phyloP scores from a whole-genome alignment of 148 eudicot genomes.

The Rhododendron simsii region DNA sequence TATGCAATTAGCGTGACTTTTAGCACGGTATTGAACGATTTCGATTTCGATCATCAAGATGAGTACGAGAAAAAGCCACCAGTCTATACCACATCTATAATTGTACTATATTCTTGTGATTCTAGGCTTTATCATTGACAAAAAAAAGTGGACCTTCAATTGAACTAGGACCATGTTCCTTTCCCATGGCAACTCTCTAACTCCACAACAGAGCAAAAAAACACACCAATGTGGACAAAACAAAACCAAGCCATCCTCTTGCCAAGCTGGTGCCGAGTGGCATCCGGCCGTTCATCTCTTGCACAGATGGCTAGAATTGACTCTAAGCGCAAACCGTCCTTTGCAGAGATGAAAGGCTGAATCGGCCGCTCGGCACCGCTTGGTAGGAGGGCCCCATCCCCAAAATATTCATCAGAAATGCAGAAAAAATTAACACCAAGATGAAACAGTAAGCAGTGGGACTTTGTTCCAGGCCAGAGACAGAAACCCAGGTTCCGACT shows the following conservation, averaged over 20 bases:
- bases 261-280: no score
- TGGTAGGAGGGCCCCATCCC: no score
- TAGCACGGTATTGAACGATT: neutral
- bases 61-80: neutral
- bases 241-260: neutral
- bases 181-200: slow-evolving; percentile 3
- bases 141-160: neutral
- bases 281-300: no score
- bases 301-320: accelerated
- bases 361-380: no score
- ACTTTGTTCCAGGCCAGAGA: slow-evolving; percentile 82
- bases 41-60: neutral
- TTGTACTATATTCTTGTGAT: neutral
- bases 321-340: no score
- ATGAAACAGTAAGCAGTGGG: slow-evolving; percentile 70
- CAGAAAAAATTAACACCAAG: slow-evolving; percentile 54
- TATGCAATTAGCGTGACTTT: no score
- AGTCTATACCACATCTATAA: neutral
- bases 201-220: slow-evolving; percentile 11
- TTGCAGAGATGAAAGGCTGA: no score
- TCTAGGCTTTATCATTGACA: neutral
- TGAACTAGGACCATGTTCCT: neutral
- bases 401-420: no score
- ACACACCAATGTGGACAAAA: neutral
- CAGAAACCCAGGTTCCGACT: slow-evolving; percentile 58